Base-by-base conservation (phyloP, 306 rosid species). In the Rosa chinensis region DNA sequence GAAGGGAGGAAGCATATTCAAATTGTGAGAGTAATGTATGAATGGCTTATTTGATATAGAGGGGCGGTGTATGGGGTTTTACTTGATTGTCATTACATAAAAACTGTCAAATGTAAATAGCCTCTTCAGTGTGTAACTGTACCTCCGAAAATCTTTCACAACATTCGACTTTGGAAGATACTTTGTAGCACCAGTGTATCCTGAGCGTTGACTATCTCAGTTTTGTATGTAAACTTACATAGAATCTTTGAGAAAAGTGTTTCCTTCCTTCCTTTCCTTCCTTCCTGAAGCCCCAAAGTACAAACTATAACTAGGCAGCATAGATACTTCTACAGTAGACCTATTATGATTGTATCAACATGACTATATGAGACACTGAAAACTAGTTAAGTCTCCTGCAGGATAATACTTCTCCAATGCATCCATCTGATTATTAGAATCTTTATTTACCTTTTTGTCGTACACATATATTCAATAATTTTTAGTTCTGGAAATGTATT, bases 341-440 rank as follows among this genome's bases (percentile, higher is more conserved):
- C 67, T 39, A n/a, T 39, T 43, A 10, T 52, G 35, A 35, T 52
- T 8, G 12, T 37, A 37, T 20, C 66, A 73, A 37, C 53, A 56
- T 55, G 77, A 39, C 67, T 50, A 39, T 39, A 58, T 73, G 77
- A 37, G 50, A 18, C 20, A 39, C 61, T 73, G 32, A 40, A 16
- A 42, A 7, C 78, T 21, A 17, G 66, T 56, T 59, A n/a, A n/a
- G 53, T 53, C 20, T 61, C 3, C 64, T n/a, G 13, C 53, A 48
- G 66, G 20, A 20, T 23, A 59, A 59, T 59, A 23, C 39, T 61
- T 61, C 4, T 8, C 9, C 12, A n/a, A 56, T n/a, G 18, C 66
- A 61, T 58, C 9, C 18, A 62, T 25, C 20, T 12, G 4, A 25
- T 62, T 62, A 25, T 25, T 7, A 10, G 18, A 62, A 28, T 12